Base-by-base conservation (phyloP, 176 grass and related monocot genomes). In the Tillandsia leiboldiana region DNA sequence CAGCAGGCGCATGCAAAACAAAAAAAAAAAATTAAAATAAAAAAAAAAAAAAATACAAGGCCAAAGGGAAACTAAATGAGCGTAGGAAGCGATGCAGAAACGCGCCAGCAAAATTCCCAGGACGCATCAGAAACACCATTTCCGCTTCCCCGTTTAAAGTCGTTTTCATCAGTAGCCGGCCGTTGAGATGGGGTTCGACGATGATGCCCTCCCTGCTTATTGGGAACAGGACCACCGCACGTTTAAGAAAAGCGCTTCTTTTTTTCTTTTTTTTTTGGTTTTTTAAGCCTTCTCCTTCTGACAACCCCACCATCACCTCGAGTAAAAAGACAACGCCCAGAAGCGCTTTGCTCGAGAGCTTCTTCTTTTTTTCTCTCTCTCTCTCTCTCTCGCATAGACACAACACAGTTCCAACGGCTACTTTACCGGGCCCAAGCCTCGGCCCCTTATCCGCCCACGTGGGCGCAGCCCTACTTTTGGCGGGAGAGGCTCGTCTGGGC, bases 371-470 rank as follows among this genome's bases (percentile, higher is more conserved):
- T 78, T 50, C 73, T 12, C 64, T 4, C 10, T 63, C 59, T 56
- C 68, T 64, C n/a, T 57, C 33, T 27, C 12, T 8, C 50, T 65
- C 33, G 26, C 15, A 8, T 33, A 53, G 13, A 64, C 33, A 42
- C 15, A 10, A 10, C 50, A 63, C 64, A 54, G 51, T 26, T 14
- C 64, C 75, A 91, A 91, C 88, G 88, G 88, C 84, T 91, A 87
- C 71, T 78, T 81, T 17, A 18, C 12, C n/a, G 15, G 58, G 22
- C 56, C 3, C 33, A 42, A 33, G 10, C 17, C n/a, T 18, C 22
- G 8, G 14, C 56, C 13, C 6, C 6, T 61, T 10, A 7, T 61
- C 5, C 54, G 54, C n/a, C 13, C 15, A 56, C 14, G 54, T 59
- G 54, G n/a, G 54, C n/a, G 6, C 54, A 5, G n/a, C 17, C 51